Conservation (phyloP, 1,284 basidiomycete species). For the Peniophora sp. region DNA sequence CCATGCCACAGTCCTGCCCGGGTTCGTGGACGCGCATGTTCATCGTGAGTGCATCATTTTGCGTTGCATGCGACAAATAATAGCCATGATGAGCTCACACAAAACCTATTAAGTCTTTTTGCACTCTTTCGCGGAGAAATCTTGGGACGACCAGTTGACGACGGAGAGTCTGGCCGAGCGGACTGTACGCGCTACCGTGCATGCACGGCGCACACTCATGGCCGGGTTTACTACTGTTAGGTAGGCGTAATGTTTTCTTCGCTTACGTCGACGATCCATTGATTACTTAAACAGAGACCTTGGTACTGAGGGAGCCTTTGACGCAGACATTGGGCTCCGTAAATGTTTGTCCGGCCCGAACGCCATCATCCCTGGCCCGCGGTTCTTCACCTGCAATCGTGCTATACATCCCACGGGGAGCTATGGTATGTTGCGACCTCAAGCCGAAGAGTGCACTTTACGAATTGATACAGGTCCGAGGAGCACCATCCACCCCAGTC, state of each 20-base stretch:
- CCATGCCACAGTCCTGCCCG: conserved; percentile 47
- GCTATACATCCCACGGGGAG: conserved; percentile 57
- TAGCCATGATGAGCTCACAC: not conserved
- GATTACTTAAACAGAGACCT: conserved; percentile 36
- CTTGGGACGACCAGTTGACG: conserved; percentile 58
- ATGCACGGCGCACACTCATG: conserved; percentile 51
- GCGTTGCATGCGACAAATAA: too few relatives aligned
- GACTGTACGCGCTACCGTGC: conserved; percentile 51
- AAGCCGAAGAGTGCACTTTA: too few relatives aligned
- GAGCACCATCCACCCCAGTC: conserved; percentile 34
- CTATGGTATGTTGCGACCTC: conserved; percentile 50
- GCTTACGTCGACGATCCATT: not conserved
- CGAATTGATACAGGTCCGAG: too few relatives aligned
- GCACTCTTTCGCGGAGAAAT: conserved; percentile 51
- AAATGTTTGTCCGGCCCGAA: conserved; percentile 45
- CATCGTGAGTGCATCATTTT: conserved; percentile 58
- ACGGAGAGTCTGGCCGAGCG: conserved; percentile 47
- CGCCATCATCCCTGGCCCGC: conserved; percentile 51
- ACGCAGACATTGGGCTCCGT: conserved; percentile 53
- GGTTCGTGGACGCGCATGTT: conserved; percentile 62
- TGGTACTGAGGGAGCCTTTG: conserved; percentile 58
- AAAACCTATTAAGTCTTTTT: conserved; percentile 43
- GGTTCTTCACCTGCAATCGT: conserved; percentile 55
- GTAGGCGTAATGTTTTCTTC: conserved; percentile 22
- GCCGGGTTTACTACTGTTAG: conserved; percentile 64